Evolutionary conservation across 176 grass and related monocot genomes (phyloP).

Genomic region (Rhipidocladum racemiflorum): DNA sequence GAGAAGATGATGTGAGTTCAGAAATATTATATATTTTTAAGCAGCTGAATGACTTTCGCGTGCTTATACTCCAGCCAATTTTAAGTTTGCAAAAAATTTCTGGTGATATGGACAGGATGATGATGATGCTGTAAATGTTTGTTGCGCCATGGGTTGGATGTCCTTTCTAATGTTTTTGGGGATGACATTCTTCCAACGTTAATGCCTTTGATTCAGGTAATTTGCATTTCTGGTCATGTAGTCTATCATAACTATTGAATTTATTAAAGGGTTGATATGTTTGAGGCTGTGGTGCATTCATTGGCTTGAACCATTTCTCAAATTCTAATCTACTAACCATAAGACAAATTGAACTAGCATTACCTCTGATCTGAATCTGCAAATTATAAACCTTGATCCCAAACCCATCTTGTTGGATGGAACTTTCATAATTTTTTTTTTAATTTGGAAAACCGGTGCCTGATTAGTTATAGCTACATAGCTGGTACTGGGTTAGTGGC

Average conservation of each 20-base stretch:
- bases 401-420: neutral
- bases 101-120: constrained; percentile 64
- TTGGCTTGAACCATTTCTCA: neutral
- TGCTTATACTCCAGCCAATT: neutral
- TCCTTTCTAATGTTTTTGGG: constrained; percentile 91
- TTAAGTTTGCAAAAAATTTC: constrained; percentile 5
- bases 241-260: neutral
- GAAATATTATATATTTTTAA: constrained; percentile 29
- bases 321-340: constrained; percentile 2
- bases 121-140: constrained; percentile 87
- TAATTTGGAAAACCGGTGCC: neutral
- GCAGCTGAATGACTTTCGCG: neutral
- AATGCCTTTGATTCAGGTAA: constrained; percentile 96
- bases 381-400: neutral
- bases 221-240: neutral
- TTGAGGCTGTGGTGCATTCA: neutral
- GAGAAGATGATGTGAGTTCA: constrained; percentile 77
- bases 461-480: neutral
- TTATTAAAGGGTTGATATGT: neutral
- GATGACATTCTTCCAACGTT: constrained; percentile 87
- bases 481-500: neutral
- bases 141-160: constrained; percentile 90
- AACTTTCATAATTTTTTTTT: neutral
- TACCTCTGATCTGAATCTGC: neutral
- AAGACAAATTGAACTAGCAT: neutral